These are phyloP conservation scores for Salvia sclarea DNA, from an alignment of 305 asterid species.

Conservation along the genomic window DNA sequence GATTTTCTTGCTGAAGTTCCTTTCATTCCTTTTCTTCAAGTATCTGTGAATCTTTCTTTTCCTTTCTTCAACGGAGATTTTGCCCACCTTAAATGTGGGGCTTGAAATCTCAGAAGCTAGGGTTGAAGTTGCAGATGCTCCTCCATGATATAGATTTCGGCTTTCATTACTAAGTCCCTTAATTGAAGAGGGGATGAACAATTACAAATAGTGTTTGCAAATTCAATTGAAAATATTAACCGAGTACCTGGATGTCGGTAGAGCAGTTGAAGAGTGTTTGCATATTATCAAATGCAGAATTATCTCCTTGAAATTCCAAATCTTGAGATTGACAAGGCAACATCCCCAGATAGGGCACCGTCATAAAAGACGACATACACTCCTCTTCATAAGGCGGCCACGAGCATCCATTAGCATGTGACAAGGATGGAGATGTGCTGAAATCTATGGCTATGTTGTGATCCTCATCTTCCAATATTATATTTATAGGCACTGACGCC, in stretches of 20 bases:
- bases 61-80: constrained; percentile 76
- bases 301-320: constrained; percentile 69
- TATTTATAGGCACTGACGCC: too few species aligned
- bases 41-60: constrained; percentile 80
- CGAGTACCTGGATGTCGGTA: constrained; percentile 65
- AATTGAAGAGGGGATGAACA: not conserved
- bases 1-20: constrained; percentile 92
- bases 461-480: constrained; percentile 58
- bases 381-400: constrained; percentile 53
- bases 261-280: constrained; percentile 53
- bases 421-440: constrained; percentile 44
- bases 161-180: constrained; percentile 62
- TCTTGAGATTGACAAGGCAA: constrained; percentile 54
- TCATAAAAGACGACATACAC: constrained; percentile 44
- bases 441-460: constrained; percentile 78
- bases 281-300: constrained; percentile 50
- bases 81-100: constrained; percentile 63
- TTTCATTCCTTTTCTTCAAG: constrained; percentile 81
- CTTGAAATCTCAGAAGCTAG: constrained; percentile 64
- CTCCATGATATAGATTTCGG: constrained; percentile 55
- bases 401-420: constrained; percentile 30
- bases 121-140: constrained; percentile 37
- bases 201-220: too few species aligned
- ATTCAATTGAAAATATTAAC: too few species aligned
- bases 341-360: constrained; percentile 49